phyloP scores from a whole-genome alignment of 1,284 basidiomycete species.

The Agroathelia rolfsii region DNA sequence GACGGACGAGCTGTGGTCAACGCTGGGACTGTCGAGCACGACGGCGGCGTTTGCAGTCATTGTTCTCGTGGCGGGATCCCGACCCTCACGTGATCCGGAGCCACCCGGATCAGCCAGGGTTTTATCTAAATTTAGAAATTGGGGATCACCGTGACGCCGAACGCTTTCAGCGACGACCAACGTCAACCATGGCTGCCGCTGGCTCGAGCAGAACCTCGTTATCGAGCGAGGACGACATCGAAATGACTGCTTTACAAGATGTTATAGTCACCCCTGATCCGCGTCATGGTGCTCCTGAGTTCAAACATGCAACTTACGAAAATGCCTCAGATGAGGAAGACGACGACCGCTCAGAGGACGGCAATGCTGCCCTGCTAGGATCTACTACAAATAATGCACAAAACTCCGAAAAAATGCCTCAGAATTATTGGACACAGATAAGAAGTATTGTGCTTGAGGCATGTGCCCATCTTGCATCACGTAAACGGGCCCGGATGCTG shows the following conservation, averaged over 20 bases:
- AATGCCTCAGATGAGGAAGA: conserved; percentile 19
- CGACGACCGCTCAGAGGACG: conserved; percentile 23
- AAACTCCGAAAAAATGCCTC: conserved; percentile 8
- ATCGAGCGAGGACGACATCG: conserved; percentile 23
- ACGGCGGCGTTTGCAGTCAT: too few relatives aligned
- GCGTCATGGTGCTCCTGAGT: conserved; percentile 10
- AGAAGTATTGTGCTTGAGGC: conserved; percentile 60
- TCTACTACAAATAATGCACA: conserved; percentile 19
- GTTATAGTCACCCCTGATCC: conserved; percentile 20
- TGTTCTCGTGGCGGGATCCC: too few relatives aligned
- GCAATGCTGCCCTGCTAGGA: conserved; percentile 23
- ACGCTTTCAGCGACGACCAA: too few relatives aligned
- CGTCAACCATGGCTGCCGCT: too few relatives aligned
- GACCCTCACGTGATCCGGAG: too few relatives aligned
- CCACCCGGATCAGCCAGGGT: too few relatives aligned
- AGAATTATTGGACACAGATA: conserved; percentile 38
- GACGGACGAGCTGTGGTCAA: too few relatives aligned
- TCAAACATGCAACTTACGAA: conserved; percentile 15
- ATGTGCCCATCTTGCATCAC: conserved; percentile 12
- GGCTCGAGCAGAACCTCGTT: too few relatives aligned
- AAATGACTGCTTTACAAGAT: conserved; percentile 26
- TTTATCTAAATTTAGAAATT: too few relatives aligned
- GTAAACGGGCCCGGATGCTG: too few relatives aligned
- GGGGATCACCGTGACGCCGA: too few relatives aligned
- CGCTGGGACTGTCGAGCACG: too few relatives aligned